Percentiles rank a stretch among this genome's conserved stretches.
phyloP scores from a whole-genome alignment of 257 asterid genomes.

The Solanum rostratum region DNA sequence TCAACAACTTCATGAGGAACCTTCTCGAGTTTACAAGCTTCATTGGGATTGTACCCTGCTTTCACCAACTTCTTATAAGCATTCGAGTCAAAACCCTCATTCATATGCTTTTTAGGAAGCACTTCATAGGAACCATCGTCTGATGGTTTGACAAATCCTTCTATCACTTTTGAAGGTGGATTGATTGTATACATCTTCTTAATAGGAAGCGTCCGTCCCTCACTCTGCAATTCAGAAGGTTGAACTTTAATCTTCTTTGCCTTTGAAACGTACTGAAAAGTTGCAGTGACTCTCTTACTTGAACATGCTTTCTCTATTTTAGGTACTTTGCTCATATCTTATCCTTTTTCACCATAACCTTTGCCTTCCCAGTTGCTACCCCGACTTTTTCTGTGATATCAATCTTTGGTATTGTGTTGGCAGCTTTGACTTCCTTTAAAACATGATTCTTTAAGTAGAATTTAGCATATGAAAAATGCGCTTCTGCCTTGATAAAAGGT shows the following conservation, averaged over 20 bases:
- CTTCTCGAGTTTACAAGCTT: background rate
- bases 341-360: background rate
- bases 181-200: background rate
- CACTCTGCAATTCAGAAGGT: background rate
- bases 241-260: background rate
- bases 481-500: background rate
- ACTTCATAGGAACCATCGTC: background rate
- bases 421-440: background rate
- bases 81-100: background rate
- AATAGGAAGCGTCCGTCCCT: background rate
- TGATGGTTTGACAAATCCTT: background rate
- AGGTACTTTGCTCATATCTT: background rate
- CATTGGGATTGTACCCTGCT: background rate
- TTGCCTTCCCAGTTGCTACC: background rate
- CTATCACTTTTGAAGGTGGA: background rate
- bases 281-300: background rate
- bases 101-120: background rate
- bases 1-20: background rate
- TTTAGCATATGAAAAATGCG: background rate
- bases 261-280: background rate
- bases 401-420: background rate
- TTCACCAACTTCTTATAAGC: background rate
- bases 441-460: background rate
- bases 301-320: accelerated
- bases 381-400: background rate